Evolutionary conservation across 495 filamentous ascomycete species (phyloP).

Genomic region (Penicillium bovifimosum): DNA sequence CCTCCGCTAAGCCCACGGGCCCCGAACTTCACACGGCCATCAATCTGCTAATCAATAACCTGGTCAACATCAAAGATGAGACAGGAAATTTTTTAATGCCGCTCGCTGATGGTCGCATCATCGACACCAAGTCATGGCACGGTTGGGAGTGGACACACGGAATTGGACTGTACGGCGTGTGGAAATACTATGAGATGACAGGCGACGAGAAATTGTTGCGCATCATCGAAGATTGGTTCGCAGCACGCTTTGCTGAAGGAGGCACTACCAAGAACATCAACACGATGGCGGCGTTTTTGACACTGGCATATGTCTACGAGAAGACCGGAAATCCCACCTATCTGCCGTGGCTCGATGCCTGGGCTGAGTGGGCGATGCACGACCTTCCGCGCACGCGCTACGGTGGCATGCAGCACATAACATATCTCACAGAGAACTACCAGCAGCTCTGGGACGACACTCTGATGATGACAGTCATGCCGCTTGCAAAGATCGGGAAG

Average conservation of each 20-base stretch:
- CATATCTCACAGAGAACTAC: conserved; percentile 52
- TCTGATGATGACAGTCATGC: conserved; percentile 76
- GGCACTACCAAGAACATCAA: conserved; percentile 78
- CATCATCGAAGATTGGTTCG: conserved; percentile 66
- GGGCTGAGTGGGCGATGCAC: conserved; percentile 74
- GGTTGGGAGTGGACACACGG: conserved; percentile 83
- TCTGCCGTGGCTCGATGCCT: conserved; percentile 63
- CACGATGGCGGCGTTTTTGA: conserved; percentile 69
- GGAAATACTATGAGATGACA: conserved; percentile 66
- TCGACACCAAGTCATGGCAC: conserved; percentile 74
- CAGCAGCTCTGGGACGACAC: conserved; percentile 76
- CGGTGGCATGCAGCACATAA: conserved; percentile 71
- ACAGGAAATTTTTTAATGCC: conserved; percentile 63
- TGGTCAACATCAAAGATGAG: conserved; percentile 64
- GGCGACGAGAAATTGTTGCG: conserved; percentile 44
- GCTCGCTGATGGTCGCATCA: conserved; percentile 62
- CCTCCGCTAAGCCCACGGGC: conserved; percentile 13
- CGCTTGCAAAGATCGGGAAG: conserved; percentile 68
- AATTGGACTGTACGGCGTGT: conserved; percentile 71
- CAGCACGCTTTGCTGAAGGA: conserved; percentile 55
- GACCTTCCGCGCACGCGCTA: conserved; percentile 61
- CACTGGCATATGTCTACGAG: conserved; percentile 66
- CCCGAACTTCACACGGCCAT: conserved; percentile 51
- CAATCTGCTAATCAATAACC: conserved; percentile 56
- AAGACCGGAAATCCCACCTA: conserved; percentile 56